phyloP scores from a whole-genome alignment of 192 early-diverging fungal species.

The Dispira parvispora region DNA sequence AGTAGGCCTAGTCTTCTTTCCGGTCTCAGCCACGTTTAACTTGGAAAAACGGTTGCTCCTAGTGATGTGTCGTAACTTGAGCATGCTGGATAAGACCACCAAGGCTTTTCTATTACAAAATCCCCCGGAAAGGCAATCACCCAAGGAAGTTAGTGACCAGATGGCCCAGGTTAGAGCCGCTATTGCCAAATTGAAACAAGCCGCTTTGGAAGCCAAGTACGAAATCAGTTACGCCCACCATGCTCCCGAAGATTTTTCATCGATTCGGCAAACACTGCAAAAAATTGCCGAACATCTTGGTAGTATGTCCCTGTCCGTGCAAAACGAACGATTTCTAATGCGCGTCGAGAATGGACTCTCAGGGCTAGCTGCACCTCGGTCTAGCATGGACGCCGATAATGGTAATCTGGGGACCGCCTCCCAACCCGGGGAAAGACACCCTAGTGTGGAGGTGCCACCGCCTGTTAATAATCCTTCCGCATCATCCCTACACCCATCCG shows the following conservation, averaged over 20 bases:
- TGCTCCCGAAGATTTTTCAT: background rate
- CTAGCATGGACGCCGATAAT: too few species aligned
- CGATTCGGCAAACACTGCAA: conserved; percentile 3
- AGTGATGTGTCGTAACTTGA: background rate
- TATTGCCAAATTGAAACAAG: background rate
- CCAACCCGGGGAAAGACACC: too few species aligned
- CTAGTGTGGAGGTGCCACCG: too few species aligned
- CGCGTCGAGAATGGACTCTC: too few species aligned
- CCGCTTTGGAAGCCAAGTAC: conserved; percentile 1
- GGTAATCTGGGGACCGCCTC: too few species aligned
- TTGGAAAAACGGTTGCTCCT: background rate
- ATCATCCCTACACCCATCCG: too few species aligned
- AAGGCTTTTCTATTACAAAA: background rate
- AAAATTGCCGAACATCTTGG: background rate
- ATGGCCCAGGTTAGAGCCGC: conserved; percentile 1
- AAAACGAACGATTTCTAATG: background rate
- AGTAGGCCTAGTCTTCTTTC: background rate
- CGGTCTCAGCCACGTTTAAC: background rate
- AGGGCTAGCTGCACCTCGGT: too few species aligned
- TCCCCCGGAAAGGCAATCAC: too few species aligned
- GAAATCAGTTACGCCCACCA: conserved; percentile 3
- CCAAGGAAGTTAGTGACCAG: background rate
- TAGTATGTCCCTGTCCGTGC: conserved; percentile 1
- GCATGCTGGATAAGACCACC: background rate
- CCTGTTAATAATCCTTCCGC: too few species aligned